Base-by-base conservation (phyloP, 805 yeast genomes). In the Kurtzmaniella fragi region DNA sequence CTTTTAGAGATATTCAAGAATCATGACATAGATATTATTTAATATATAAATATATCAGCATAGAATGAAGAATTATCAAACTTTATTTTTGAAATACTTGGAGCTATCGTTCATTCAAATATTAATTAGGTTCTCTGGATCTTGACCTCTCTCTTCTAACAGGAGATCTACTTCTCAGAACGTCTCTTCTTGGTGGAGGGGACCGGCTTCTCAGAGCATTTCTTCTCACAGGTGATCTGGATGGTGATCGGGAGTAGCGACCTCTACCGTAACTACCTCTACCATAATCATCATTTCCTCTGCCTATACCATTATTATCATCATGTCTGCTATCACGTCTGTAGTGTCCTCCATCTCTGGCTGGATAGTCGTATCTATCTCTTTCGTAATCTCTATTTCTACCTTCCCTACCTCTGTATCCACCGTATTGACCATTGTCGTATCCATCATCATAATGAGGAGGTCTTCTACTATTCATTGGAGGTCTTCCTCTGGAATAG, bases 181-280 rank as follows among this genome's bases (percentile, higher is more conserved):
- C 8, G 7, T 42, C 42, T 42, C 51, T 53, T 28, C 54, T 49
- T 47, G 72, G 70, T 16, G 71, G 65, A 49, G 71, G 56, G 34
- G 68, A 62, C 42, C 62, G 55, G 16, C 25, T 20, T 20, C 25
- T 20, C 25, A 20, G 25, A 20, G 25, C 25, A 20, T 60, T 62
- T 38, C 68, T 56, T 47, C 57, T 54, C 6, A 46, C 54, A 3
- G 46, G 43, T 12, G 48, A 39, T 35, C 50, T 56, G 10, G 67
- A 58, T 13, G 63, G 64, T 20, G 66, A 56, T 40, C 67, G 52
- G 4, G 62, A 53, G 35, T 50, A 57, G 20, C 61, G 55, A 25
- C 59, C 56, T 28, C 57, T 43, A 46, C 40, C 28, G 33, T 38
- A 31, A 11, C 15, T 30, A 8, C 31, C 27, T 14, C 34, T 34